Base-by-base conservation (phyloP, 352 stramenopile genomes). In the Pythium vanterpoolii region DNA sequence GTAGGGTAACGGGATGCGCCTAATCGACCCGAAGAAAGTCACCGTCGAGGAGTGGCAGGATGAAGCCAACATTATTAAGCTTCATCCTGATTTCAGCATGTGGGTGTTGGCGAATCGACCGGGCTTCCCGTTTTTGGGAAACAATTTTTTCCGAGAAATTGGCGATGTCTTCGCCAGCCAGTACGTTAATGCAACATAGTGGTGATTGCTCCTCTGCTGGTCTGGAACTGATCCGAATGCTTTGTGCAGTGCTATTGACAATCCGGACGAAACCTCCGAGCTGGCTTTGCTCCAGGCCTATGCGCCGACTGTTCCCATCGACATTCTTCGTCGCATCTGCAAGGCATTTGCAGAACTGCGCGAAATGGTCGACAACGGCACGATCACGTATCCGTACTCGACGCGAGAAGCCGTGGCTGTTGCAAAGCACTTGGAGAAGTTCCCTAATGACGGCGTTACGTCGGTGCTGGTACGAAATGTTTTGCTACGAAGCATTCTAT, bases 121-220 rank as follows among this genome's bases (percentile, higher is more conserved):
- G n/a, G 94, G 94, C 0, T 98, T 90, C 62, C 96, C 96, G 13
- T 99, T 99, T 70, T 76, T 98, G 31, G 96, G 96, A n/a, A 98
- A 99, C 79, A 96, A 98, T 58, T 96, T 98, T 30, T 97, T 96
- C 67, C 69, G 81, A 6, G 88, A 97, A 66, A 97, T 98, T 55
- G 90, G 90, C 23, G 96, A 98, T 64, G 84, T 95, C 31, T 98
- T 98, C 72, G 84, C 90, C 2, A 95, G 78, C 68, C 84, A 97
- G 82, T 92, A 81, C 38, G 78, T 74, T 4, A 9, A 59, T 31
- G 39, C 36, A n/a, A 5, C 9, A 42, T 42, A 9, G 2, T 6
- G 2, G 11, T 38, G 18, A 42, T n/a, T 46, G 23, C 40, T 27
- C 7, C 13, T 56, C 21, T 31, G 18, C 33, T 19, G 1, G 7